Percentiles rank a stretch among this genome's conserved stretches.
Conservation (phyloP, 1,284 basidiomycete genomes). For the Cryptococcus sp. region DNA sequence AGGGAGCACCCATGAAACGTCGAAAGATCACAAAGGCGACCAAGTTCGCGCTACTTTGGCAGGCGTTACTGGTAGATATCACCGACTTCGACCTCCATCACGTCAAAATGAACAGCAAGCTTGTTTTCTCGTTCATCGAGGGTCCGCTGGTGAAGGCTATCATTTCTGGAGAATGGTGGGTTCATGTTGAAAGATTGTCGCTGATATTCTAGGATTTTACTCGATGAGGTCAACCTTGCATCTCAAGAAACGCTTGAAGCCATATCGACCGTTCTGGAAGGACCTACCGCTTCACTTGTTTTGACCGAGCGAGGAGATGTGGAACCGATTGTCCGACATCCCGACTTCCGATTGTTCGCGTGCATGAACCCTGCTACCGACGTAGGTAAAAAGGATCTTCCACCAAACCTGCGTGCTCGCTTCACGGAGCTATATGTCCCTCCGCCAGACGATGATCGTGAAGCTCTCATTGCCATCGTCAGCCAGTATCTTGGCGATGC, state of each 20-base stretch:
- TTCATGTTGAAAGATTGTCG: not conserved
- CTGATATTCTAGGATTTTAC: slow-evolving; percentile 68
- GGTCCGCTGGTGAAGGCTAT: slow-evolving; percentile 94
- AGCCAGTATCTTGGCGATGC: slow-evolving; percentile 85
- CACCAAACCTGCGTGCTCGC: slow-evolving; percentile 81
- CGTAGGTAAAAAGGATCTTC: slow-evolving; percentile 96
- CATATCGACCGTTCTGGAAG: slow-evolving; percentile 80
- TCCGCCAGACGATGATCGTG: slow-evolving; percentile 87
- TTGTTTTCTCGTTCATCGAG: slow-evolving; percentile 93
- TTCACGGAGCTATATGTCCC: slow-evolving; percentile 97
- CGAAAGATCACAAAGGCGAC: slow-evolving; percentile 60
- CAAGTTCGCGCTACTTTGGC: slow-evolving; percentile 62
- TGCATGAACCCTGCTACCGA: slow-evolving; percentile 99
- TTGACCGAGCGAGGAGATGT: slow-evolving; percentile 92
- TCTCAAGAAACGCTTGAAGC: slow-evolving; percentile 94
- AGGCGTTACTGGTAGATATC: slow-evolving; percentile 69
- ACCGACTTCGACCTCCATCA: slow-evolving; percentile 83
- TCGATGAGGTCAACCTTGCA: slow-evolving; percentile 96
- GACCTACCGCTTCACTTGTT: slow-evolving; percentile 84
- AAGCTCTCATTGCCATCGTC: slow-evolving; percentile 86
- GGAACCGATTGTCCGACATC: slow-evolving; percentile 86
- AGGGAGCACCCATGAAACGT: slow-evolving; percentile 65
- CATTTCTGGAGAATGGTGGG: slow-evolving; percentile 83
- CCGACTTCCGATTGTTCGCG: slow-evolving; percentile 93
- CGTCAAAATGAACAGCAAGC: slow-evolving; percentile 78